Evolutionary conservation across 768 basidiomycete species (phyloP).

Genomic region (Chalciporus chontae): DNA sequence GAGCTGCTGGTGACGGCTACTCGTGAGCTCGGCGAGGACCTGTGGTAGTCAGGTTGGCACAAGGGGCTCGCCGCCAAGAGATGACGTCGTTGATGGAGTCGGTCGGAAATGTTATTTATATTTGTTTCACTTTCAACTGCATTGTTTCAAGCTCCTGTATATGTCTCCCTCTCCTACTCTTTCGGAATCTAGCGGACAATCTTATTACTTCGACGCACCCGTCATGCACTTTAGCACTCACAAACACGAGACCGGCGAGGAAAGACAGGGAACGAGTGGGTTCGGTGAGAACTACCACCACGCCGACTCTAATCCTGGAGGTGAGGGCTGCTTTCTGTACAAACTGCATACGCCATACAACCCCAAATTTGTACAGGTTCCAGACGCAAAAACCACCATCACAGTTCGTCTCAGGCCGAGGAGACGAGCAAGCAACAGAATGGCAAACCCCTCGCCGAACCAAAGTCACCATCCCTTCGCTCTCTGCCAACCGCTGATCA

Average conservation of each 20-base stretch:
- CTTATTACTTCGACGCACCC: constrained; percentile 46
- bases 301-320: background rate
- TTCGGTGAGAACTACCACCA: background rate
- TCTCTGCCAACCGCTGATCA: constrained; percentile 19
- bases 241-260: background rate
- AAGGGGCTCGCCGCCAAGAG: constrained; percentile 6
- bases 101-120: constrained; percentile 23
- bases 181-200: constrained; percentile 32
- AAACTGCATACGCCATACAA: background rate
- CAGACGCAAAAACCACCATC: background rate
- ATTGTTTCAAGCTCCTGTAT: background rate
- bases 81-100: constrained; percentile 19
- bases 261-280: background rate
- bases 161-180: constrained; percentile 15
- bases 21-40: constrained; percentile 25
- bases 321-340: background rate
- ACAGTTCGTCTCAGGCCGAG: background rate
- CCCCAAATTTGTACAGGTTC: background rate
- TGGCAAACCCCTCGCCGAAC: background rate
- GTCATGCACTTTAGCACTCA: constrained; percentile 24
- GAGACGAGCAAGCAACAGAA: background rate
- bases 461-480: constrained; percentile 14
- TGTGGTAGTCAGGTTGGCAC: constrained; percentile 16
- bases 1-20: constrained; percentile 24
- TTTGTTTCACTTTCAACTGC: background rate